Evolutionary conservation across 2,329 filamentous ascomycete species (phyloP), one percentile per base, ranked within the genome.

Genomic region (Cryphonectria nitschkei): DNA sequence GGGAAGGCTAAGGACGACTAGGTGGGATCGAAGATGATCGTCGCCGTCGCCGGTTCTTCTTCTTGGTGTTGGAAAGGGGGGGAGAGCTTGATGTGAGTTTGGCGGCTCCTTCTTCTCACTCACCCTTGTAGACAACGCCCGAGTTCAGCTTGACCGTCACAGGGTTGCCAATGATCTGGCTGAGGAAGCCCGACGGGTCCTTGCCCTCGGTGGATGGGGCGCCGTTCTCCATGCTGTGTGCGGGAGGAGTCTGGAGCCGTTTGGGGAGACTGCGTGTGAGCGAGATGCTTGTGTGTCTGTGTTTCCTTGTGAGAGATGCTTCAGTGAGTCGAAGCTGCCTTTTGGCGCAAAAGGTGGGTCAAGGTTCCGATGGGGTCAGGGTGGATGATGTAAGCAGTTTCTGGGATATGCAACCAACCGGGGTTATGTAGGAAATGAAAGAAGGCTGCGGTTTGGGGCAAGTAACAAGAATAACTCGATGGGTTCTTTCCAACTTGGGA

Each of bases 131-230:
- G 74, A 98, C 91, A 72, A 98, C 94, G 68, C 96, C 96, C n/a
- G 95, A 98, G 84, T 99, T 99, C 76, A 99, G 88, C 84, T 98
- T 98, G 75, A 99, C 95, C 1, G 94, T 97, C 75, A 99, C 96
- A 52, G 94, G 90, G 74, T 94, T 93, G 73, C 95, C 95, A 78
- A 97, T 97, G 79, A 99, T 97, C 79, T 97, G 94, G 81, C 92
- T 90, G 72, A 99, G 86, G 81, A 99, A 99, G 75, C 92, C 91
- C 16, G 95, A 97, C 4, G 96, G 96, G 81, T 99, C 96, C 81
- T 94, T 95, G 74, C 93, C 92, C 81, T 96, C 93, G 71, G 89
- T 88, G 41, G 82, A 82, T 72, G 83, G 82, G 73, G 86, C 85
- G 73, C 89, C 89, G 84, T 95, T 95, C 83, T 95, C 93, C 93